These are phyloP conservation scores for Coffea canephora DNA, from an alignment of 257 asterid species.

Conservation along the genomic window DNA sequence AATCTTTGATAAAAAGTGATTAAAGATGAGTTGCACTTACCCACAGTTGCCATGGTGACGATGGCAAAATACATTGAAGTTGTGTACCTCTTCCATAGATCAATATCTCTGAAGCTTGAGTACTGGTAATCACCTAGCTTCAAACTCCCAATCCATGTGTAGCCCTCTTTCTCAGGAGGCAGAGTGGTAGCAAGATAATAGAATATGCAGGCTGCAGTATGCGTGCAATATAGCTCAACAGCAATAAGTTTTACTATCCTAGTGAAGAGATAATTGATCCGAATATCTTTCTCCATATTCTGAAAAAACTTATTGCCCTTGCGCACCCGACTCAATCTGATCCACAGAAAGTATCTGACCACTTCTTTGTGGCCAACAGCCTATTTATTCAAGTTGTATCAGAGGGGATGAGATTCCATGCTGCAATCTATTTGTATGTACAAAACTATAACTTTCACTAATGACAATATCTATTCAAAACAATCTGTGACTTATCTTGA, in stretches of 20 bases:
- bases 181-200: conserved; percentile 86
- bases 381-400: conserved; percentile 27
- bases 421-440: not conserved
- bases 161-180: conserved; percentile 72
- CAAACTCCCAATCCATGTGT: conserved; percentile 98
- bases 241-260: conserved; percentile 75
- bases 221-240: conserved; percentile 88
- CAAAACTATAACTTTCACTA: not conserved
- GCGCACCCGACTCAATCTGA: conserved; percentile 78
- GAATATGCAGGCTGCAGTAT: conserved; percentile 95
- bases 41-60: conserved; percentile 96
- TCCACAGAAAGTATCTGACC: conserved; percentile 81
- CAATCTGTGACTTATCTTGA: not conserved
- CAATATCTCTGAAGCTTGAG: conserved; percentile 72
- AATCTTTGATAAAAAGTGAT: not conserved
- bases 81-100: conserved; percentile 72
- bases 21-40: conserved; percentile 38
- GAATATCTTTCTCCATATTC: conserved; percentile 79
- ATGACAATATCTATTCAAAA: not conserved
- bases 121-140: conserved; percentile 74
- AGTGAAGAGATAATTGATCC: conserved; percentile 79
- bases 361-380: conserved; percentile 61
- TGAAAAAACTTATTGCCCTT: conserved; percentile 56
- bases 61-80: conserved; percentile 89
- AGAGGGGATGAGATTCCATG: conserved; percentile 4